Conservation (phyloP, 1,284 basidiomycete species). For the Cerioporus squamosus region DNA sequence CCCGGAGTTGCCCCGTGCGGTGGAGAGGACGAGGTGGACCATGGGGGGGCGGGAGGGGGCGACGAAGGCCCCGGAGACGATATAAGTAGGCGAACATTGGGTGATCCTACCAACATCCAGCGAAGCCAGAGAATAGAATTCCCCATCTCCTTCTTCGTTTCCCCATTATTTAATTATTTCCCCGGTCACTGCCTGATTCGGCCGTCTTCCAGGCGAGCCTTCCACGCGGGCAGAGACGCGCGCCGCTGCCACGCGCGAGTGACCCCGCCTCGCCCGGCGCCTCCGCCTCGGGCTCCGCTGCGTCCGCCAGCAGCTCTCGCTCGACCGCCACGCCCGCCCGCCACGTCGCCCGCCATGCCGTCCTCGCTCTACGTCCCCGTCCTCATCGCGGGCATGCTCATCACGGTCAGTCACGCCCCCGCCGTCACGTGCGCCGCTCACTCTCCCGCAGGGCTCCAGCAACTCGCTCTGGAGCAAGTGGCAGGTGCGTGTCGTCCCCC, state of each 20-base stretch:
- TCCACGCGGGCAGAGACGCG: background rate
- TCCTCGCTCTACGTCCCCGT: conserved; percentile 47
- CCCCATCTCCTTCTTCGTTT: conserved; percentile 14
- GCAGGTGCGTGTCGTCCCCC: conserved; percentile 54
- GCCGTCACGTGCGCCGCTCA: background rate
- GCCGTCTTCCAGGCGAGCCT: conserved; percentile 14
- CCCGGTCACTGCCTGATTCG: conserved; percentile 10
- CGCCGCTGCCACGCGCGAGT: conserved; percentile 8
- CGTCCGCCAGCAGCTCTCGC: conserved; percentile 32
- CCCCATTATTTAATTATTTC: conserved; percentile 19
- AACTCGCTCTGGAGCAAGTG: conserved; percentile 84
- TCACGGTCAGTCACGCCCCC: conserved; percentile 53
- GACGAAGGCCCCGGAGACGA: conserved; percentile 23
- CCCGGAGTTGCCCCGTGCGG: conserved; percentile 65
- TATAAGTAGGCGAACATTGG: conserved; percentile 32
- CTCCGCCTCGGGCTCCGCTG: no score
- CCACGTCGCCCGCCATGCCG: conserved; percentile 31
- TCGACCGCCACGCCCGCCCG: background rate
- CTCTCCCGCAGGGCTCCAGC: conserved; percentile 61
- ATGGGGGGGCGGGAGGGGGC: conserved; percentile 41
- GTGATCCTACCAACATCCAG: conserved; percentile 24
- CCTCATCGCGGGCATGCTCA: conserved; percentile 78
- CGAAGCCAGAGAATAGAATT: conserved; percentile 20
- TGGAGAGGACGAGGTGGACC: conserved; percentile 68
- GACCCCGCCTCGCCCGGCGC: background rate